Evolutionary conservation across 2,329 filamentous ascomycete genomes (phyloP), one percentile per base, ranked within the genome.

Genomic region (Pestalotiopsis sp.): DNA sequence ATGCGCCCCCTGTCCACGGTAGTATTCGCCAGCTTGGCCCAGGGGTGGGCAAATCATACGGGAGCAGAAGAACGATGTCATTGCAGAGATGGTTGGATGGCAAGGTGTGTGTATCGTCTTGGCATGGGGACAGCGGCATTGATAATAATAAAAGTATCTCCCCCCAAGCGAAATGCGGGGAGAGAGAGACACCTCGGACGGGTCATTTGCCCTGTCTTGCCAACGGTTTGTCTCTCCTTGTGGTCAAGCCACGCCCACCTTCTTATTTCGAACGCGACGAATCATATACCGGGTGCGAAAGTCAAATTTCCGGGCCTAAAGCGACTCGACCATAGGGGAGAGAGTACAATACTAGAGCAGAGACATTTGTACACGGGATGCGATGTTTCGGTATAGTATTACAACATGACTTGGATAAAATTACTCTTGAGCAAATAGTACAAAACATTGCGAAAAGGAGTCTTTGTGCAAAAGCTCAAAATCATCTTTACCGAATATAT

Each of bases 131-230:
- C 45, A 4, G 31, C 31, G 31, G 31, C 31, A 36, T 36, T 36
- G 31, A 36, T 36, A 7, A 36, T 36, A 36, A 36, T 36, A 36
- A 36, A 36, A 36, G 31, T 36, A 36, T 52, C n/a, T 49, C 13
- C 45, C 38, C 52, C 68, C 27, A 64, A 41, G 63, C 57, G n/a
- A 45, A 64, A 67, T 67, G 68, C 67, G 68, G 71, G 71, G 71
- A 36, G 31, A 1, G 27, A 31, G 27, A 36, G 61, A 41, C 58
- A 45, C 62, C 39, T 61, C 49, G 62, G 64, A 70, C 57, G 67
- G 31, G 62, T 70, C 70, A 72, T 72, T 66, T 49, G 63, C 45
- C 45, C 17, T 52, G 45, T 9, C 9, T n/a, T 36, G 31, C 27
- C 31, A 36, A 36, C 31, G 45, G 17, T 20, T 49, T 52, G 45